Conservation (phyloP, 805 yeast genomes). For the Cyberlindnera americana region DNA sequence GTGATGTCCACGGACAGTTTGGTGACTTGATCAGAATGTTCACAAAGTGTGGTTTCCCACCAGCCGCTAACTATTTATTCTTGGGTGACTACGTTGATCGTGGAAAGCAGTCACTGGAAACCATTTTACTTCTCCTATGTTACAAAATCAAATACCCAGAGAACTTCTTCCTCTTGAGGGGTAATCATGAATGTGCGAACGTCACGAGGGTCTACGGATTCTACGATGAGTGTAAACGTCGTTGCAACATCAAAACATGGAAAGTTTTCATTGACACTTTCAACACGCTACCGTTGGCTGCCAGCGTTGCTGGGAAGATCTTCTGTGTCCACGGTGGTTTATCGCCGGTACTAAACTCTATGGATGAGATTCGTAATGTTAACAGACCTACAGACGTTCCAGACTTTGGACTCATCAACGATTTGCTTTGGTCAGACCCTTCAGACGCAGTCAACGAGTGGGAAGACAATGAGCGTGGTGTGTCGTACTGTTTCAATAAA, state of each 20-base stretch:
- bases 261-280: conserved; percentile 91
- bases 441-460: conserved; percentile 70
- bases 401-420: conserved; percentile 98
- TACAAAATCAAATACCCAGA: conserved; percentile 89
- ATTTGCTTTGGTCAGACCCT: conserved; percentile 89
- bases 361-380: conserved; percentile 77
- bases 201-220: conserved; percentile 95
- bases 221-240: conserved; percentile 89
- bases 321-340: conserved; percentile 97
- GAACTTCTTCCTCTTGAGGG: conserved; percentile 78
- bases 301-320: conserved; percentile 84
- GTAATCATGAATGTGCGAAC: conserved; percentile 93
- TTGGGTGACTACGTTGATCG: conserved; percentile 93
- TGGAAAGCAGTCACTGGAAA: conserved; percentile 89
- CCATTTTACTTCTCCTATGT: conserved; percentile 70
- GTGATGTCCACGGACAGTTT: conserved; percentile 95
- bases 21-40: conserved; percentile 86
- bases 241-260: conserved; percentile 92
- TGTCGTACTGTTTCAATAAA: conserved; percentile 88
- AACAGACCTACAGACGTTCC: conserved; percentile 97
- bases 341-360: conserved; percentile 71
- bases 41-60: conserved; percentile 83
- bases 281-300: conserved; percentile 88
- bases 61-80: conserved; percentile 63
- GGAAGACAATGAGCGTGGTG: conserved; percentile 94